Percentiles rank a stretch among this genome's conserved stretches.
phyloP scores from a whole-genome alignment of 164 flowering plant genomes.

The Berberis thunbergii region DNA sequence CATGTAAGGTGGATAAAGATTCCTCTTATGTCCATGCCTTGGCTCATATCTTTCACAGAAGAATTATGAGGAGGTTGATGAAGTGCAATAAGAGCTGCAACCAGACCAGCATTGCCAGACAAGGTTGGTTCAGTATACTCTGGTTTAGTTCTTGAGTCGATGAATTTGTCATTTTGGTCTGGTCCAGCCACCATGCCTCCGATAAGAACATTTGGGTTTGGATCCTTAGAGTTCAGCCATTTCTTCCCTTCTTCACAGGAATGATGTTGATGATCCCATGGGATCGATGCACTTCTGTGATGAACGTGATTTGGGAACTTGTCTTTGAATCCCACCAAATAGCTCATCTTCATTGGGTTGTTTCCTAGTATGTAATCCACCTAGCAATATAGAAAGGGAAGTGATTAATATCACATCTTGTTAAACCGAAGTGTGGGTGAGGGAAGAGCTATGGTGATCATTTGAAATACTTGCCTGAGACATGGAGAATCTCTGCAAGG shows the following conservation, averaged over 20 bases:
- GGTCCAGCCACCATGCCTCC: conserved; percentile 80
- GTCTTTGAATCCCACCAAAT: conserved; percentile 55
- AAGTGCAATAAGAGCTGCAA: conserved; percentile 64
- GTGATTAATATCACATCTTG: not conserved
- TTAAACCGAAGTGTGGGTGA: not conserved
- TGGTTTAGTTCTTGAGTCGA: conserved; percentile 30
- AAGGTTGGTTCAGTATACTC: conserved; percentile 55
- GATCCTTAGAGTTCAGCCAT: conserved; percentile 35
- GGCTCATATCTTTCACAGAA: conserved; percentile 9
- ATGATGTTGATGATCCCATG: conserved; percentile 27
- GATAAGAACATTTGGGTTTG: conserved; percentile 38
- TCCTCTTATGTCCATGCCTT: conserved; percentile 32
- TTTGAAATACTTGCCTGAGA: conserved; percentile 35
- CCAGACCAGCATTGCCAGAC: conserved; percentile 62
- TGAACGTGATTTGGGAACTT: conserved; percentile 46
- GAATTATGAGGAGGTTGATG: conserved; percentile 27
- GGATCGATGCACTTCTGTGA: conserved; percentile 61
- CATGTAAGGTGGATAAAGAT: conserved; percentile 27
- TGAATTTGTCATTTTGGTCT: conserved; percentile 33
- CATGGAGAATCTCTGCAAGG: conserved; percentile 34
- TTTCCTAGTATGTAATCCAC: conserved; percentile 55
- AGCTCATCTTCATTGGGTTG: conserved; percentile 73
- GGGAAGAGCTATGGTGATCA: not conserved
- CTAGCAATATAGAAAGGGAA: conserved; percentile 15
- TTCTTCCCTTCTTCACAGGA: conserved; percentile 39